phyloP scores from a whole-genome alignment of 495 filamentous ascomycete genomes.

The Annulohypoxylon nitens region DNA sequence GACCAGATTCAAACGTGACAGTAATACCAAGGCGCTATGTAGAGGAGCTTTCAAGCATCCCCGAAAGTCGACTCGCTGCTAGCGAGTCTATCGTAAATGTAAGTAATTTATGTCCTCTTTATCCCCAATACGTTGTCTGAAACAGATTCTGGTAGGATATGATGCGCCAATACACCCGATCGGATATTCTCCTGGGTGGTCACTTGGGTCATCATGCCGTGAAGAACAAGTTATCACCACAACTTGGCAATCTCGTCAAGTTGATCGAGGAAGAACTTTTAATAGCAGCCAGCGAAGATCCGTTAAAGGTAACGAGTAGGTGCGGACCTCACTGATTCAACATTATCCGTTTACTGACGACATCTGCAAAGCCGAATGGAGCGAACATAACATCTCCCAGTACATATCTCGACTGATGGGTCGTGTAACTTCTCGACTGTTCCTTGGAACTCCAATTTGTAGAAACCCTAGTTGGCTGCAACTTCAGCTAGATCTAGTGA shows the following conservation, averaged over 20 bases:
- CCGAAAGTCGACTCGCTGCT: neutral
- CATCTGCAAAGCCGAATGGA: neutral
- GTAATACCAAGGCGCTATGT: neutral
- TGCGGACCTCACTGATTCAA: neutral
- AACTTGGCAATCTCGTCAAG: neutral
- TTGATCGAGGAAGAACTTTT: neutral
- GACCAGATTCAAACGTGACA: neutral
- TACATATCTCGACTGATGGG: neutral
- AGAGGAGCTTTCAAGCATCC: neutral
- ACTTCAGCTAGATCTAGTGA: neutral
- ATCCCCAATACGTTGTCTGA: neutral
- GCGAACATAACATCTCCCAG: neutral
- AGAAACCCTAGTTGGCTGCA: neutral
- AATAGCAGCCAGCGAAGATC: neutral
- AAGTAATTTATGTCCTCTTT: neutral
- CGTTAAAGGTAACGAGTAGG: neutral
- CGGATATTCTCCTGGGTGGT: neutral
- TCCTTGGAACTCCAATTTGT: neutral
- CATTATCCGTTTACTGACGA: neutral
- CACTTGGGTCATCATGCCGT: neutral
- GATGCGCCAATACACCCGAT: neutral
- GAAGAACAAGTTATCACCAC: neutral
- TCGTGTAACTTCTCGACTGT: neutral
- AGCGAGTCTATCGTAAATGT: neutral
- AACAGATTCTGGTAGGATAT: neutral